Base-by-base conservation (phyloP, 2,329 filamentous ascomycete species). In the Trichoderma polysporum region DNA sequence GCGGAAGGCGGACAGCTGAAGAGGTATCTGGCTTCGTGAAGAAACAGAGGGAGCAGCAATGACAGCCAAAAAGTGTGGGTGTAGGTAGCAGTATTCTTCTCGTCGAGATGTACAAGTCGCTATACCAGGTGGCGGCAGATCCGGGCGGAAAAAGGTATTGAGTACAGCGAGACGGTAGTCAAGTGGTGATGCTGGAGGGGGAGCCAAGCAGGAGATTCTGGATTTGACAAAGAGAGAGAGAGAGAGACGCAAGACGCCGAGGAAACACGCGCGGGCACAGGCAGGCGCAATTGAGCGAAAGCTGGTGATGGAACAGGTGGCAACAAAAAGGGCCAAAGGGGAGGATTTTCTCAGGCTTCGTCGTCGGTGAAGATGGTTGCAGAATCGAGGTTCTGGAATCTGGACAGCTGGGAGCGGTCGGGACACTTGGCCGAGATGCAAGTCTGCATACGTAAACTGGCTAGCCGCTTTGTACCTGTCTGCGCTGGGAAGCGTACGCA, bases 301-400 rank as follows among this genome's bases (percentile, higher is more conserved):
- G 62, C 37, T 52, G 41, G 45, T 13, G 62, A 56, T 47, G n/a
- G 31, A 22, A 41, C 2, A 41, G 39, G 47, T 39, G 49, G 49
- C 35, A 63, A 31, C n/a, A n/a, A 45, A 45, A 45, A 19, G 50
- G 13, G 45, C 19, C 17, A 6, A 25, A 39, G 41, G 33, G 50
- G 47, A 27, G 53, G 13, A 9, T 4, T 45, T 45, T 27, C 49
- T 13, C 22, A 47, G 37, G 61, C 47, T 31, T n/a, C 3, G 27
- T 49, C 61, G 61, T 65, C 61, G 61, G 61, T 65, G 61, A 65
- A 47, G 61, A 35, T 35, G 54, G 61, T 47, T 65, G 61, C 50
- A 65, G 61, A 65, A 65, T 65, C 61, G 61, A 65, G 52, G 61
- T 61, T 61, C 33, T 49, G 58, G 37, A n/a, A 47, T 65, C 61